Percentiles rank a stretch among this genome's conserved stretches.
These are phyloP conservation scores for Tilletia caries DNA, from an alignment of 1,284 basidiomycete species.

Conservation along the genomic window DNA sequence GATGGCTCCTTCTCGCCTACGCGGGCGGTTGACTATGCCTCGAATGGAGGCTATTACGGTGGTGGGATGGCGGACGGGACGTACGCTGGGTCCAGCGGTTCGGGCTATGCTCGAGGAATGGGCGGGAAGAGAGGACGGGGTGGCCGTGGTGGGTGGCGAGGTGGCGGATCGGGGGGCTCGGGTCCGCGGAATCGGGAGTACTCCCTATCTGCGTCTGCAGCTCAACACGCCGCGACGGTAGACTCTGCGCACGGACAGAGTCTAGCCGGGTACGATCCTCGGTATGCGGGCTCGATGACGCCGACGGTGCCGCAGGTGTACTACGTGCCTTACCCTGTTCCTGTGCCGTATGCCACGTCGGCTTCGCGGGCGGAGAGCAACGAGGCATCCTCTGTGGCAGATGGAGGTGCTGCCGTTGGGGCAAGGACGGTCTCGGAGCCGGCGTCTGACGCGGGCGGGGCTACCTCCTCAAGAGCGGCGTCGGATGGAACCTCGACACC, in stretches of 20 bases:
- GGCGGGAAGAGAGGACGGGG: not conserved
- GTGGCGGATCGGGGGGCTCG: not conserved
- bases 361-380: not conserved
- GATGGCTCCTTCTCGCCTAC: constrained; percentile 17
- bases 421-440: not conserved
- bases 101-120: not conserved
- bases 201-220: not conserved
- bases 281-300: not conserved
- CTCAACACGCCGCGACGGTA: not conserved
- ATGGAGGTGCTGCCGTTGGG: not conserved
- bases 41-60: not conserved
- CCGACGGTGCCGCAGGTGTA: not conserved
- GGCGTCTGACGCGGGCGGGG: not conserved
- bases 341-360: constrained; percentile 5
- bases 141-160: not conserved
- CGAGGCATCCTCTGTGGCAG: not conserved
- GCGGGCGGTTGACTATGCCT: constrained; percentile 2
- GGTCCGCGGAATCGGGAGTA: not conserved
- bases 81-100: not conserved
- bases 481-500: not conserved
- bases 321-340: constrained; percentile 12
- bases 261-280: not conserved
- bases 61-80: not conserved
- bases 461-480: not conserved
- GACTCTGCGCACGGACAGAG: not conserved